Percentiles rank a stretch among this genome's conserved stretches.
Conservation (phyloP, 345 rosid species). For the Eucalyptus camaldulensis region DNA sequence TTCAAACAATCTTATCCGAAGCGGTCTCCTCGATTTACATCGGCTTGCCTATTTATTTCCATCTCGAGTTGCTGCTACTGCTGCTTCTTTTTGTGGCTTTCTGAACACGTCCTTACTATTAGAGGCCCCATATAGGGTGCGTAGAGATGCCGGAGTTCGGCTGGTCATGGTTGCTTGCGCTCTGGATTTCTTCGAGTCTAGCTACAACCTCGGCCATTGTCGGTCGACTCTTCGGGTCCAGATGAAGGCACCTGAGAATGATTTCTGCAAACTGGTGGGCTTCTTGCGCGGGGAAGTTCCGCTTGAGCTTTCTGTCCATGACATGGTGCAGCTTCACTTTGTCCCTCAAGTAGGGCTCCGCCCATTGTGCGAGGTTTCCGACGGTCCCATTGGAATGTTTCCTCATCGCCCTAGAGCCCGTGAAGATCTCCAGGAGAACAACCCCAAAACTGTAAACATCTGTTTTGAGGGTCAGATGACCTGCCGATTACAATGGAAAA, state of each 20-base stretch:
- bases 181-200: conserved; percentile 4
- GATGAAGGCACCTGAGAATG: conserved; percentile 5
- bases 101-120: background rate
- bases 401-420: conserved; percentile 7
- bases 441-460: conserved; percentile 25
- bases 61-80: background rate
- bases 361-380: conserved; percentile 1
- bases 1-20: background rate
- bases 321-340: background rate
- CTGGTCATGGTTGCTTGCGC: background rate
- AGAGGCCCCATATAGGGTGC: background rate
- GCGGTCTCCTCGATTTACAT: background rate
- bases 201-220: conserved; percentile 8
- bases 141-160: background rate
- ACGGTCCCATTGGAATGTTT: background rate
- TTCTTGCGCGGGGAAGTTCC: conserved; percentile 6
- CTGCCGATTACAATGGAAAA: background rate
- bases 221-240: conserved; percentile 4
- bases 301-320: conserved; percentile 13
- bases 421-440: conserved; percentile 17
- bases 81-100: background rate
- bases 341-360: conserved; percentile 5
- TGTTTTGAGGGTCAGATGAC: conserved; percentile 5
- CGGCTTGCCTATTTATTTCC: background rate
- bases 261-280: conserved; percentile 8